Evolutionary conservation across 2,329 filamentous ascomycete species (phyloP), one percentile per base, ranked within the genome.

Genomic region (Penicillium sp.): DNA sequence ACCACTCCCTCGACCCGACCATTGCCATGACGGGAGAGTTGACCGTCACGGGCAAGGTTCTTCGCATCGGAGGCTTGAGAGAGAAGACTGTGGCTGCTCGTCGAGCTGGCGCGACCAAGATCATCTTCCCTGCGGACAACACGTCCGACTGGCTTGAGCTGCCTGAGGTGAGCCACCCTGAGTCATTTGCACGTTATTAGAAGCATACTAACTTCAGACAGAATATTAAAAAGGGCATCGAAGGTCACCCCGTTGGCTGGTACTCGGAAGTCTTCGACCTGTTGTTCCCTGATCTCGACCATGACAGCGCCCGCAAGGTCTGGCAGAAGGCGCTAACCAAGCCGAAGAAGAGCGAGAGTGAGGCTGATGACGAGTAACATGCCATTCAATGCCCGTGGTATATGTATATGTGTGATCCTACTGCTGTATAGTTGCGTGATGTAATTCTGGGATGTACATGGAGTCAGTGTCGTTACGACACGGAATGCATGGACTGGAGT

Each of bases 1-100:
- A 96, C 60, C 81, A 82, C 41, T 81, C 87, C 14, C 80, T 99
- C 44, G 81, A 91, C 66, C 90, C 92, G 6, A 90, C 89, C 0
- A 86, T 97, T 61, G 92, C 95, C 53, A 99, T 99, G 94, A 99
- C 94, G 1, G 94, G 94, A 57, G 94, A 99, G 74, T 79, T 99
- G 58, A 99, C 95, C 1, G 85, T 99, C 46, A 99, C 94, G 1
- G 94, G 94, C 48, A 99, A 99, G 76, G 92, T 99, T 2, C 77
- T 99, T 46, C 82, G 94, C 56, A 99, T 99, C 69, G 94, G 94
- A 44, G 94, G 94, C 0, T 76, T 99, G 62, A 81, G 94, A 42
- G 94, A 99, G 77, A 99, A 99, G 85, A 96, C 94, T 6, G 92
- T 99, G 35, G 94, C 94, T 27, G 95, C 94, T 51, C 83, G 92